Evolutionary conservation across 2,329 filamentous ascomycete species (phyloP).

Genomic region (Pyrenochaeta sp.): DNA sequence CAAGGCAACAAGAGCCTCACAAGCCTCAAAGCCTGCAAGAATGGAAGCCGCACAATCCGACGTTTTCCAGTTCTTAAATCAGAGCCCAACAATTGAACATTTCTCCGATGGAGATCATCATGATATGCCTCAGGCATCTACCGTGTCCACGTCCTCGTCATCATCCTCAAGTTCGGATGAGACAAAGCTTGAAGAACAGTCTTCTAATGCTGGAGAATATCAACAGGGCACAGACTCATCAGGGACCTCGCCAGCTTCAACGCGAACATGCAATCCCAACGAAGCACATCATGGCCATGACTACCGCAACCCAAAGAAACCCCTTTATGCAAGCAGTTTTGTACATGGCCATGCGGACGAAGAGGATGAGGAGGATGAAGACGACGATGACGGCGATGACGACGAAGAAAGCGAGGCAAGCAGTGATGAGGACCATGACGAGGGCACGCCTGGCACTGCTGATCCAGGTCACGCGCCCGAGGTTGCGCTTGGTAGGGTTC

Average conservation of each 20-base stretch:
- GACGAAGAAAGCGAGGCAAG: conserved; percentile 16
- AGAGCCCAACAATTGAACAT: conserved; percentile 18
- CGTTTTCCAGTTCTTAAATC: conserved; percentile 42
- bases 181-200: conserved; percentile 26
- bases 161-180: conserved; percentile 26
- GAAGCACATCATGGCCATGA: conserved; percentile 18
- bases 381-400: conserved; percentile 16
- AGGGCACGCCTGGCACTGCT: conserved; percentile 14
- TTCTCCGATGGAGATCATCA: conserved; percentile 13
- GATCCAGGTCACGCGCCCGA: conserved; percentile 17
- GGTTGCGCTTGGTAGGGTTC: conserved; percentile 22
- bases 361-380: conserved; percentile 18
- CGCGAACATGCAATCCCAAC: conserved; percentile 19
- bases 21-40: conserved; percentile 16
- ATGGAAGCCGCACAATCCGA: conserved; percentile 31
- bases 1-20: conserved; percentile 20
- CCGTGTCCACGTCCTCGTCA: conserved; percentile 33
- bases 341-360: conserved; percentile 32
- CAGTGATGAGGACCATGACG: conserved; percentile 28
- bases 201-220: conserved; percentile 35
- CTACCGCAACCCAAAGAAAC: conserved; percentile 33
- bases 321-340: conserved; percentile 44
- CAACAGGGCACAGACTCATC: conserved; percentile 29
- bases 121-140: conserved; percentile 23
- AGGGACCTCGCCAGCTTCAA: conserved; percentile 41